phyloP scores from a whole-genome alignment of 163 green algal species.

The Scenedesmus sp. region DNA sequence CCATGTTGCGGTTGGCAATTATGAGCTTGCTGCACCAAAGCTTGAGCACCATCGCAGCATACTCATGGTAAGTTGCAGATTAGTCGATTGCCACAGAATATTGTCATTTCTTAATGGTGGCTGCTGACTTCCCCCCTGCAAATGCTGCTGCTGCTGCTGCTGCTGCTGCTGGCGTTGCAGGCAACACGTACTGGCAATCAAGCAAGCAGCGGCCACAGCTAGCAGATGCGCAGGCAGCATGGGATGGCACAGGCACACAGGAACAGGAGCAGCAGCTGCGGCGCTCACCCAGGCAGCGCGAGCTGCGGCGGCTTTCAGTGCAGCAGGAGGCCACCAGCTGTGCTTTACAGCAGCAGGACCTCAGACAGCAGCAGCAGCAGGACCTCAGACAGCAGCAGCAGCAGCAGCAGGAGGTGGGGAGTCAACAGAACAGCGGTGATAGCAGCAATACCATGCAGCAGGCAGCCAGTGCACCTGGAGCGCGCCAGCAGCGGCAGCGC shows the following conservation, averaged over 20 bases:
- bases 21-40: too few species aligned
- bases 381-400: background rate
- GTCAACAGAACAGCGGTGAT: background rate
- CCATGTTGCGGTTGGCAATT: too few species aligned
- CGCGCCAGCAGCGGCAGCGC: background rate
- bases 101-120: too few species aligned
- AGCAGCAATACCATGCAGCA: background rate
- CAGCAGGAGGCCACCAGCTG: background rate
- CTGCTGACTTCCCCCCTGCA: background rate
- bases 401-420: background rate
- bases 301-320: background rate
- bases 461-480: background rate
- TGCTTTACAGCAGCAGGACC: background rate
- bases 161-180: background rate
- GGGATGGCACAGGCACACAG: background rate
- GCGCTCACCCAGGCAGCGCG: background rate
- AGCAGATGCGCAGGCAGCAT: background rate
- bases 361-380: background rate
- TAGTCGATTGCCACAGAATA: too few species aligned
- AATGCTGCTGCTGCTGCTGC: background rate
- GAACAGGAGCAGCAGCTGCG: slow-evolving; percentile 8
- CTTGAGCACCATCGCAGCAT: too few species aligned
- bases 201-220: slow-evolving; percentile 16
- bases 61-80: too few species aligned
- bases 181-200: slow-evolving; percentile 28